phyloP scores from a whole-genome alignment of 495 filamentous ascomycete genomes.

The Trichoderma gamsii region DNA sequence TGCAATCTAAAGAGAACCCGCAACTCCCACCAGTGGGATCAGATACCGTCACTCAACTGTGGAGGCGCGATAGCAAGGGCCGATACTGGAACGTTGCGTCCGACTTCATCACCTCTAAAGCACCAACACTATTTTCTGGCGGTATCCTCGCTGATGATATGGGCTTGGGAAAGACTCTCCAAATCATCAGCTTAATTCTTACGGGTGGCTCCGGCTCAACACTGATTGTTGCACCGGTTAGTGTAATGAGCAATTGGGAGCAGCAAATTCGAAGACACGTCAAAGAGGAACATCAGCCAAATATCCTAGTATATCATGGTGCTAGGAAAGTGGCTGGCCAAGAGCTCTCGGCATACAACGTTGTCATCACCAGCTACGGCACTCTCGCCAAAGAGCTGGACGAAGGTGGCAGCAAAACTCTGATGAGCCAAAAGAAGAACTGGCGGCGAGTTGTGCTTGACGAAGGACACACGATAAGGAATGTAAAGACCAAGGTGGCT shows the following conservation, averaged over 20 bases:
- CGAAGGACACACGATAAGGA: constrained; percentile 82
- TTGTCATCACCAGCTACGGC: constrained; percentile 84
- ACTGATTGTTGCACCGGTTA: constrained; percentile 75
- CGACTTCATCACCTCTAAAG: constrained; percentile 52
- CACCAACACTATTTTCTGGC: constrained; percentile 64
- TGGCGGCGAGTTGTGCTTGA: constrained; percentile 85
- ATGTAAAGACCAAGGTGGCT: constrained; percentile 64
- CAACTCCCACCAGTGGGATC: constrained; percentile 55
- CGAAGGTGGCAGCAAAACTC: constrained; percentile 27
- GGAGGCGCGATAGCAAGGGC: constrained; percentile 54
- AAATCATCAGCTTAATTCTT: constrained; percentile 76
- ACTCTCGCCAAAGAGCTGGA: constrained; percentile 39
- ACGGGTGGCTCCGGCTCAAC: constrained; percentile 56
- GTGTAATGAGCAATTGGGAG: constrained; percentile 91
- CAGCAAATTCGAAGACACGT: constrained; percentile 75
- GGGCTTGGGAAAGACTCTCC: constrained; percentile 89
- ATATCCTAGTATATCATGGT: constrained; percentile 73
- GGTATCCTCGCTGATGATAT: constrained; percentile 91
- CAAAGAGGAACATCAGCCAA: constrained; percentile 50
- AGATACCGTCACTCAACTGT: constrained; percentile 68
- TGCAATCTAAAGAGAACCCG: constrained; percentile 70
- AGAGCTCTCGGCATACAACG: constrained; percentile 55
- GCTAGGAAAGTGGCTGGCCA: constrained; percentile 46
- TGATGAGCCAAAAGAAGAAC: constrained; percentile 51
- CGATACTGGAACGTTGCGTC: constrained; percentile 72